These are phyloP conservation scores for Penicillium waksmanii DNA, from an alignment of 495 filamentous ascomycete species.

Conservation along the genomic window DNA sequence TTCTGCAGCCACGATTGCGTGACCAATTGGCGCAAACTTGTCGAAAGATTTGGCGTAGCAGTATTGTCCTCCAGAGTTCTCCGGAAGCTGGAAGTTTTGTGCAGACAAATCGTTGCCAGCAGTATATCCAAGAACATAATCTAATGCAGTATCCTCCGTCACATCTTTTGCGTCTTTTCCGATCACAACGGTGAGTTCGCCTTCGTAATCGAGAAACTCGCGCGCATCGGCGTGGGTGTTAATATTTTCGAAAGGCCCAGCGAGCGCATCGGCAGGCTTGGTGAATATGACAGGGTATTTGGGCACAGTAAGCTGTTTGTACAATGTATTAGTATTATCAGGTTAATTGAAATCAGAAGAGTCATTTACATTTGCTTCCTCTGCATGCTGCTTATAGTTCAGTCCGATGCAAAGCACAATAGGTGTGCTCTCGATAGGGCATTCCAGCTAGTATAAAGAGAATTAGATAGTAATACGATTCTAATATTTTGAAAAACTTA, in stretches of 20 bases:
- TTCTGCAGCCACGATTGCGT: constrained; percentile 60
- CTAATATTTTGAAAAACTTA: background rate
- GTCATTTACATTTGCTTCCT: constrained; percentile 62
- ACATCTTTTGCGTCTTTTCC: constrained; percentile 64
- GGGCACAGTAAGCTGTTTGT: constrained; percentile 50
- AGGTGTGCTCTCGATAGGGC: constrained; percentile 24
- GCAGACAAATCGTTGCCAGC: constrained; percentile 75
- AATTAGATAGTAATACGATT: background rate
- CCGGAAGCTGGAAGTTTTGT: constrained; percentile 70
- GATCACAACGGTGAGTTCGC: constrained; percentile 71
- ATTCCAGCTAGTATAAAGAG: constrained; percentile 7
- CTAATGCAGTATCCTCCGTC: constrained; percentile 60
- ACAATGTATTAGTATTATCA: background rate
- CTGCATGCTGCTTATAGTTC: constrained; percentile 73
- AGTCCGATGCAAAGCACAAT: constrained; percentile 67
- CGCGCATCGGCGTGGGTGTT: constrained; percentile 57
- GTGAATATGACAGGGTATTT: constrained; percentile 72
- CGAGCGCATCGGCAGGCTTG: constrained; percentile 68
- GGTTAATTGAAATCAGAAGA: background rate
- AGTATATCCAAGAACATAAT: constrained; percentile 72
- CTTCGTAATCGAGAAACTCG: constrained; percentile 64
- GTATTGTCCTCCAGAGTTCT: constrained; percentile 71
- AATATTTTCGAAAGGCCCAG: constrained; percentile 61
- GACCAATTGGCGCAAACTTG: constrained; percentile 76
- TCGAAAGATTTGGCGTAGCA: constrained; percentile 75